Conservation (phyloP, 2,329 filamentous ascomycete species). For the Colletotrichum aenigma region DNA sequence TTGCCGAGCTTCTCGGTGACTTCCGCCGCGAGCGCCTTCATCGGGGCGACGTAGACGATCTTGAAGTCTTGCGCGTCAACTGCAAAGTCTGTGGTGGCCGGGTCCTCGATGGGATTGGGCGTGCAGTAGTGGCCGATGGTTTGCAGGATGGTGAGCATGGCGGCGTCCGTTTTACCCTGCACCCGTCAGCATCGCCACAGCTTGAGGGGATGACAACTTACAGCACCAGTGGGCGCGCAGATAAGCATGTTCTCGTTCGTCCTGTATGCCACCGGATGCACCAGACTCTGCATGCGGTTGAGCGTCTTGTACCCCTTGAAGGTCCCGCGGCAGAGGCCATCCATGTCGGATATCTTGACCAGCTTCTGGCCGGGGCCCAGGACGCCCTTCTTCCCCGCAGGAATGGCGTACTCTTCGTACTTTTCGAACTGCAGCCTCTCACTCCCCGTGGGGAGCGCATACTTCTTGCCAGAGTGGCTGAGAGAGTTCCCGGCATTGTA, state of each 20-base stretch:
- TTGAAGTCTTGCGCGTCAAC: slow-evolving; percentile 93
- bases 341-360: slow-evolving; percentile 79
- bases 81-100: slow-evolving; percentile 75
- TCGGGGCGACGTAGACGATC: slow-evolving; percentile 97
- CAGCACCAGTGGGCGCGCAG: slow-evolving; percentile 93
- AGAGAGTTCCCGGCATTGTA: slow-evolving; percentile 87
- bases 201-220: slow-evolving; percentile 39
- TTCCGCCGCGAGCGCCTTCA: slow-evolving; percentile 97
- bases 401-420: slow-evolving; percentile 90
- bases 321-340: slow-evolving; percentile 87
- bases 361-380: slow-evolving; percentile 76
- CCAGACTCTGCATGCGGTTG: slow-evolving; percentile 97
- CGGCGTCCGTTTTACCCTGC: slow-evolving; percentile 94
- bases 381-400: slow-evolving; percentile 78
- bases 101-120: slow-evolving; percentile 79
- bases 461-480: slow-evolving; percentile 79
- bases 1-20: slow-evolving; percentile 94
- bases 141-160: slow-evolving; percentile 94
- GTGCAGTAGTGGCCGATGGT: slow-evolving; percentile 84
- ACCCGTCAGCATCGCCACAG: slow-evolving; percentile 8
- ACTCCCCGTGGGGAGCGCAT: slow-evolving; percentile 79
- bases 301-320: slow-evolving; percentile 93
- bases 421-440: slow-evolving; percentile 72
- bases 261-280: slow-evolving; percentile 93
- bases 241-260: slow-evolving; percentile 99